Percentiles rank a stretch among this genome's conserved stretches.
Conservation (phyloP, 2,329 filamentous ascomycete genomes). For the Talaromyces sp. region DNA sequence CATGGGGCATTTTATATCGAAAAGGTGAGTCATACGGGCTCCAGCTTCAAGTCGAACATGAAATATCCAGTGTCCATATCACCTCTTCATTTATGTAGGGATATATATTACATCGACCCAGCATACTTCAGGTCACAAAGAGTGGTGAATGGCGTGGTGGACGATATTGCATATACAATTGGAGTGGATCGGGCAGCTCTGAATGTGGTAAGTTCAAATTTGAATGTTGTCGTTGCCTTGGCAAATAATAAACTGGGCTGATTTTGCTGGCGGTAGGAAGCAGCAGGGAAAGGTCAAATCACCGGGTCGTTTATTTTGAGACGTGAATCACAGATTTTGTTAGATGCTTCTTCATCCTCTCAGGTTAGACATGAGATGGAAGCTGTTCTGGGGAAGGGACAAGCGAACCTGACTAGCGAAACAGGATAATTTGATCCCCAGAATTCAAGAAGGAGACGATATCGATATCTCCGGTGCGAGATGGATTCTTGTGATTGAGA, state of each 20-base stretch:
- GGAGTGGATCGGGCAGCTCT: conserved; percentile 57
- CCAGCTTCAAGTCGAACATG: background rate
- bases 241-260: background rate
- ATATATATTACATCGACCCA: conserved; percentile 66
- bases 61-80: background rate
- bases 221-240: too few species aligned
- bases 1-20: conserved; percentile 55
- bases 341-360: conserved; percentile 44
- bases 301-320: conserved; percentile 37
- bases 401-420: conserved; percentile 1
- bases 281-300: conserved; percentile 48
- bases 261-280: conserved; percentile 36
- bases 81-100: conserved; percentile 45
- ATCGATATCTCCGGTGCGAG: conserved; percentile 50
- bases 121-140: conserved; percentile 60
- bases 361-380: conserved; percentile 24
- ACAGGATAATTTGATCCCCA: conserved; percentile 59
- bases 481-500: conserved; percentile 67
- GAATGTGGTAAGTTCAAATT: conserved; percentile 59
- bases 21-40: conserved; percentile 49
- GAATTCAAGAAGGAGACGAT: conserved; percentile 46
- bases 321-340: conserved; percentile 19
- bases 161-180: conserved; percentile 64
- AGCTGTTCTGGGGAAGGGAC: background rate
- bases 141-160: conserved; percentile 61